These are phyloP conservation scores for Trichosanthes cucumerina DNA, from an alignment of 306 rosid species.

Conservation along the genomic window DNA sequence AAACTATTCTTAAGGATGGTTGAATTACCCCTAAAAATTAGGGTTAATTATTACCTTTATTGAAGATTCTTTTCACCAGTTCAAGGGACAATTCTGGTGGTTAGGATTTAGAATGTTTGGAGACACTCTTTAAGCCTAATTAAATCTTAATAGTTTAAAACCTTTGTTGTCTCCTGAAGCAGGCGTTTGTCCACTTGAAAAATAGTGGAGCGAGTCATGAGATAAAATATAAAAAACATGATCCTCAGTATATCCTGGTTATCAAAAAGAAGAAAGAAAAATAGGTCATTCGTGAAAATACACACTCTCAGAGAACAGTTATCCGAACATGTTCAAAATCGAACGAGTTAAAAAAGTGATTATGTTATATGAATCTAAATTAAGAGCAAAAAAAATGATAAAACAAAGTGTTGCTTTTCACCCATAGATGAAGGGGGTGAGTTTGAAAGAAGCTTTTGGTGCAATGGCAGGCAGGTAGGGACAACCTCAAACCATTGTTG, in stretches of 20 bases:
- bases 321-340: background rate
- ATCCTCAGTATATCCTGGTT: background rate
- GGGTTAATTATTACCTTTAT: background rate
- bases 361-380: background rate
- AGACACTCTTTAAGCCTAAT: no score
- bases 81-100: background rate
- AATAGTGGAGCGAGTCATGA: no score
- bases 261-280: no score
- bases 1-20: no score
- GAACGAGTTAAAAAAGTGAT: background rate
- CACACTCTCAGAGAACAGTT: background rate
- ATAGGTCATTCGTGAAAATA: background rate
- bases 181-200: no score
- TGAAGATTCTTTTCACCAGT: no score
- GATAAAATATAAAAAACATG: background rate
- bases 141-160: no score
- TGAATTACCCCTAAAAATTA: background rate
- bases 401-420: background rate
- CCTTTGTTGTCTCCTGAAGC: no score
- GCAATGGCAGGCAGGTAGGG: conserved; percentile 9
- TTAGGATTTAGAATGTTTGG: background rate
- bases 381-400: background rate
- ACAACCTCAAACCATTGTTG: conserved; percentile 4
- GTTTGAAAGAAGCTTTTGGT: background rate
- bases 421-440: background rate